These are phyloP conservation scores for Lactarius vividus DNA, from an alignment of 768 basidiomycete species.

Conservation along the genomic window DNA sequence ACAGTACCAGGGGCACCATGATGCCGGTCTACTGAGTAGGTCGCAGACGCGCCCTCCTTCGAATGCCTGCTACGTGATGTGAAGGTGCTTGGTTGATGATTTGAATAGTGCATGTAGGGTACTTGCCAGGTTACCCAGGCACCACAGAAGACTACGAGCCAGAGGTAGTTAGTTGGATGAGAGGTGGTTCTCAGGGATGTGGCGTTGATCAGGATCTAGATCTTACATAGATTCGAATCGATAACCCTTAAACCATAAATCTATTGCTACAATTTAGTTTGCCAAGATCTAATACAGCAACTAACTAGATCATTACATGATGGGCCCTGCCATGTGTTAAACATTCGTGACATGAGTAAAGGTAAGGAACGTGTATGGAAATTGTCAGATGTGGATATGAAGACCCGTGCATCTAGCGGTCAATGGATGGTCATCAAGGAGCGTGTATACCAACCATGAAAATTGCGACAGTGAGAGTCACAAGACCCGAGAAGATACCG, in stretches of 20 bases:
- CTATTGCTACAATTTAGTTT: not conserved
- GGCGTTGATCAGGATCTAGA: not conserved
- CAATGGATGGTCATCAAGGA: not conserved
- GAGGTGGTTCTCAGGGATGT: too few relatives aligned
- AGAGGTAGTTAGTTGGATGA: not conserved
- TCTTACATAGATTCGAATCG: not conserved
- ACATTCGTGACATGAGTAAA: slow-evolving; percentile 4
- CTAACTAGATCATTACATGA: not conserved
- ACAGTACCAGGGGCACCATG: not conserved
- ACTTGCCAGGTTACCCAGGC: not conserved
- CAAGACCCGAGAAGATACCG: slow-evolving; percentile 24
- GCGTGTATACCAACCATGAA: slow-evolving; percentile 26
- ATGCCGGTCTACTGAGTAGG: not conserved
- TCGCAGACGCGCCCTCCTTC: not conserved
- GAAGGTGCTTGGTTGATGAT: too few relatives aligned
- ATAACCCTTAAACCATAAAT: slow-evolving; percentile 5
- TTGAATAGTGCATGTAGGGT: not conserved
- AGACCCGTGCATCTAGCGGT: not conserved
- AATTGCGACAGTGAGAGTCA: slow-evolving; percentile 27
- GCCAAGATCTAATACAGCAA: slow-evolving; percentile 6
- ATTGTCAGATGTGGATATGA: not conserved
- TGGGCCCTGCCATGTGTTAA: not conserved
- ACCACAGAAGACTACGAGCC: too few relatives aligned
- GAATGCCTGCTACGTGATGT: not conserved
- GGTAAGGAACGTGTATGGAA: slow-evolving; percentile 3